These are phyloP conservation scores for Diaporthe sp. DNA, from an alignment of 2,329 filamentous ascomycete genomes.

Conservation along the genomic window DNA sequence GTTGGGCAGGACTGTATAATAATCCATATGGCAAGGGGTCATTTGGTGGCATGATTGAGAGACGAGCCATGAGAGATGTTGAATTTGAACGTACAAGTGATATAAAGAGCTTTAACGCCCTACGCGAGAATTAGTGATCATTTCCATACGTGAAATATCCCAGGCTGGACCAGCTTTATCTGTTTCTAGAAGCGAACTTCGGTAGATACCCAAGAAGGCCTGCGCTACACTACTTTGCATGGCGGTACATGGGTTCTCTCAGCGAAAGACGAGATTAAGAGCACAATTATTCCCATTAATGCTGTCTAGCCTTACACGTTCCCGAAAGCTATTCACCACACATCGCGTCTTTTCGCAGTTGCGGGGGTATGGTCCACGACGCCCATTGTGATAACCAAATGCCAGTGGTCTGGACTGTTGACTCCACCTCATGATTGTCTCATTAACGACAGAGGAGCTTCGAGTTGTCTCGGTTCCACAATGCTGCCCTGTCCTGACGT, in stretches of 20 bases:
- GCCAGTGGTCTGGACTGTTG: too few relatives aligned
- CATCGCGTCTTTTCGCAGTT: background rate
- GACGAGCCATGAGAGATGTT: background rate
- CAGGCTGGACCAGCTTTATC: background rate
- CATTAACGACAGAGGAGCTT: too few relatives aligned
- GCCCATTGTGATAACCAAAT: too few relatives aligned
- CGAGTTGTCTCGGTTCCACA: too few relatives aligned
- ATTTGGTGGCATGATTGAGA: background rate
- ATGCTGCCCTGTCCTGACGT: too few relatives aligned
- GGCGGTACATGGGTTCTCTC: too few relatives aligned
- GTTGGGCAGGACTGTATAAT: background rate
- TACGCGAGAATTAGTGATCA: background rate
- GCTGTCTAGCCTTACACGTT: background rate
- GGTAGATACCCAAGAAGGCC: background rate
- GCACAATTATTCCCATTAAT: background rate
- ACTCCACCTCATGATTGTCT: too few relatives aligned
- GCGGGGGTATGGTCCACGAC: too few relatives aligned
- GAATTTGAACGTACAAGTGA: conserved; percentile 3
- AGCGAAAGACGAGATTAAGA: background rate
- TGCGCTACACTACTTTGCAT: background rate
- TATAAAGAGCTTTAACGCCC: background rate
- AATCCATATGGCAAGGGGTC: background rate
- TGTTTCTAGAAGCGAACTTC: background rate
- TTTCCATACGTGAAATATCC: background rate
- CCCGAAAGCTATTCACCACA: background rate